phyloP scores from a whole-genome alignment of 768 basidiomycete genomes.

The Boletus pseudopeckii region DNA sequence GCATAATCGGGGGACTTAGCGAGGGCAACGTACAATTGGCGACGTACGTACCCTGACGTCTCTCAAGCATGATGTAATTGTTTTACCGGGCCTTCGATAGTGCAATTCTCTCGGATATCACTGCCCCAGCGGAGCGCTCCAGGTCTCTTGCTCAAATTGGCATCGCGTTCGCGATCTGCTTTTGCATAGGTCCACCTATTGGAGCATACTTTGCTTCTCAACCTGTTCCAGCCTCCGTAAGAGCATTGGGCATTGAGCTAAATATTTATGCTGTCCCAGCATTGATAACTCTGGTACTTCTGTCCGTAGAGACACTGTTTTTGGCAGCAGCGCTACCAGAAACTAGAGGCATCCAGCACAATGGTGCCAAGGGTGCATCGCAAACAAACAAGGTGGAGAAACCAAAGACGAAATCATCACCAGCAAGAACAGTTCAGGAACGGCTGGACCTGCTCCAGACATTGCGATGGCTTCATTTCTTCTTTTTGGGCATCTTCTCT shows the following conservation, averaged over 20 bases:
- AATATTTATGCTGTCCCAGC: constrained; percentile 95
- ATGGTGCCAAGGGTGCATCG: constrained; percentile 15
- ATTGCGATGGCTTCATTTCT: constrained; percentile 71
- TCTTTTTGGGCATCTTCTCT: constrained; percentile 88
- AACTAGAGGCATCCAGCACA: constrained; percentile 54
- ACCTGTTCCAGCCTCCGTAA: constrained; percentile 61
- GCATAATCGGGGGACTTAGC: constrained; percentile 88
- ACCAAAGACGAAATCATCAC: constrained; percentile 12
- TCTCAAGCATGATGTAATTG: neutral
- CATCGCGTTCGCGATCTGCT: constrained; percentile 94
- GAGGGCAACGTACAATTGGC: constrained; percentile 98
- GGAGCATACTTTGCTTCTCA: constrained; percentile 95
- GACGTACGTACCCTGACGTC: constrained; percentile 56
- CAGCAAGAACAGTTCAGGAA: constrained; percentile 34
- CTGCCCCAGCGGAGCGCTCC: constrained; percentile 73
- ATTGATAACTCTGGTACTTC: constrained; percentile 70
- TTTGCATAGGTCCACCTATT: constrained; percentile 88
- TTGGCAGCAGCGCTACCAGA: constrained; percentile 78
- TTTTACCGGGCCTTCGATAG: constrained; percentile 37
- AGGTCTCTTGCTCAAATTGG: constrained; percentile 89
- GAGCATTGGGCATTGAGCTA: constrained; percentile 56
- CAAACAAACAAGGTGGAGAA: constrained; percentile 16
- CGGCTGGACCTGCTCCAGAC: constrained; percentile 55
- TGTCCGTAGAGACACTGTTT: constrained; percentile 78
- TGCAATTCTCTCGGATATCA: constrained; percentile 91